Evolutionary conservation across 176 grass and related monocot species (phyloP).

Genomic region (Luzula sylvatica): DNA sequence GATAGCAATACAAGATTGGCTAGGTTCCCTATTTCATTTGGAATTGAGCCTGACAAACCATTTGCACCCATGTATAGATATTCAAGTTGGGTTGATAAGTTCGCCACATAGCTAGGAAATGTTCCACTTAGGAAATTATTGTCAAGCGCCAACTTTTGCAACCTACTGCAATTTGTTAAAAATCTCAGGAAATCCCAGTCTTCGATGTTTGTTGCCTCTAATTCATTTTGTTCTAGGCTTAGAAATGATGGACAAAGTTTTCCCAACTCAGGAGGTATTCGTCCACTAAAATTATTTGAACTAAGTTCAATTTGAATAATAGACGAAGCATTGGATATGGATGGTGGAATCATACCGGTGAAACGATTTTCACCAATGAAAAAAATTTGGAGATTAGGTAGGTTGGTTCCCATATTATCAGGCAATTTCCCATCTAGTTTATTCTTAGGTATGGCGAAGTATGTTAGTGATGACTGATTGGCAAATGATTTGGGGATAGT

Average conservation of each 20-base stretch:
- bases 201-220: neutral
- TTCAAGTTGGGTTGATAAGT: neutral
- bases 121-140: neutral
- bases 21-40: too few relatives aligned
- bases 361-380: neutral
- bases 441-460: neutral
- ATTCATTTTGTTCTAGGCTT: neutral
- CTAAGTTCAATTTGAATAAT: neutral
- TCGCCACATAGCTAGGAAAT: neutral
- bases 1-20: neutral
- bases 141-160: neutral
- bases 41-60: constrained; percentile 1
- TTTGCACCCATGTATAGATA: neutral
- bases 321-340: neutral
- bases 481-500: neutral
- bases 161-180: constrained; percentile 3
- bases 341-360: neutral
- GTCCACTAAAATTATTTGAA: neutral
- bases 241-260: neutral
- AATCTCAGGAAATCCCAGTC: constrained; percentile 3
- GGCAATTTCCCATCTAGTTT: neutral
- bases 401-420: neutral
- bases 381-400: neutral
- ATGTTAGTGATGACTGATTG: neutral
- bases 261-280: neutral